Conservation (phyloP, 805 yeast genomes). For the Kodamaea lidongshanica region DNA sequence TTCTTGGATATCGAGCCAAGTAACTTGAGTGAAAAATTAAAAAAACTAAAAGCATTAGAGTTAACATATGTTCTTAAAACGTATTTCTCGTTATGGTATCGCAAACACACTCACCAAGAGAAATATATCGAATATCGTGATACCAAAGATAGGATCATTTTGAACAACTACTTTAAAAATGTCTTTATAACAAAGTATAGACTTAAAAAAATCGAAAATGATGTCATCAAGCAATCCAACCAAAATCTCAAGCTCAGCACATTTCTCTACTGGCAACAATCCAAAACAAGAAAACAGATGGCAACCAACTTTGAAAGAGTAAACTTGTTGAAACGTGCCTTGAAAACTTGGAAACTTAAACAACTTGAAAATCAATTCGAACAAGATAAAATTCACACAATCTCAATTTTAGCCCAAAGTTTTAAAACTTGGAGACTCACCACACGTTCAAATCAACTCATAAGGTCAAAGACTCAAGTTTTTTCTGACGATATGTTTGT, state of each 20-base stretch:
- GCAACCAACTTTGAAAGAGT: slow-evolving; percentile 3
- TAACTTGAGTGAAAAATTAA: slow-evolving; percentile 5
- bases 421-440: too few species aligned
- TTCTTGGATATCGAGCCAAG: slow-evolving; percentile 1
- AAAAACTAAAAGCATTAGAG: slow-evolving; percentile 4
- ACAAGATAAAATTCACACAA: neutral
- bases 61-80: neutral
- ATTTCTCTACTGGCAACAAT: slow-evolving; percentile 3
- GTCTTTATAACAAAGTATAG: slow-evolving; percentile 3
- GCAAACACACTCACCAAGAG: too few species aligned
- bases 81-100: too few species aligned
- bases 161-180: slow-evolving; percentile 2
- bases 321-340: too few species aligned
- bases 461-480: too few species aligned
- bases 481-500: too few species aligned
- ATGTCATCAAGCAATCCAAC: neutral
- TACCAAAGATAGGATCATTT: too few species aligned
- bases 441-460: too few species aligned
- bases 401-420: slow-evolving; percentile 2
- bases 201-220: slow-evolving; percentile 4
- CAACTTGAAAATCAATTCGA: too few species aligned
- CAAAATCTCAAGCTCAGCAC: slow-evolving; percentile 1
- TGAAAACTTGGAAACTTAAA: too few species aligned
- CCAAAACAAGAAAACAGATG: slow-evolving; percentile 2
- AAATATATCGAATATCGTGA: too few species aligned